Evolutionary conservation across 75 land plant genomes (phyloP).

Genomic region (Cryptomeria japonica): DNA sequence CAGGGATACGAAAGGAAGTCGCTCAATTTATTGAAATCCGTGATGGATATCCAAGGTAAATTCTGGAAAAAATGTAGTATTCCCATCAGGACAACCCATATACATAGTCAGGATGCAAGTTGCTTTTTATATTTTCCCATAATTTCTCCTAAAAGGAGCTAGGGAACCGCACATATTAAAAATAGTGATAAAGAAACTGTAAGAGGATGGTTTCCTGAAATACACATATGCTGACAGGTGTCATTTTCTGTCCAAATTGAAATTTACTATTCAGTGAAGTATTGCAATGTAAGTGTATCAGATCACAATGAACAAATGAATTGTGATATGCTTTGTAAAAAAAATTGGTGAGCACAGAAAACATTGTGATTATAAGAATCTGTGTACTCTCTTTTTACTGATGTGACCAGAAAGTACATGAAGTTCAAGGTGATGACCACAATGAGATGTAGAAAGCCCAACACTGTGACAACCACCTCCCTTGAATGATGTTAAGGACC

Average conservation of each 20-base stretch:
- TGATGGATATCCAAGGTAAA: constrained; percentile 96
- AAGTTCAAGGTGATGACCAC: background rate
- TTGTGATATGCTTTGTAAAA: background rate
- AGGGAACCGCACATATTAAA: background rate
- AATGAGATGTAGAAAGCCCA: background rate
- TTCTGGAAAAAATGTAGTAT: background rate
- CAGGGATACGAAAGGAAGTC: constrained; percentile 91
- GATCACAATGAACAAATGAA: background rate
- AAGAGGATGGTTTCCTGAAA: background rate
- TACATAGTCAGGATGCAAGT: background rate
- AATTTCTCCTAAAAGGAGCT: background rate
- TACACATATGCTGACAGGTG: background rate
- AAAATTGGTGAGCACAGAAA: background rate
- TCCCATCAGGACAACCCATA: background rate
- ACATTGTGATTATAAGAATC: background rate
- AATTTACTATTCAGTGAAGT: background rate
- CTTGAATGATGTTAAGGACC: background rate
- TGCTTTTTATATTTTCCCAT: background rate
- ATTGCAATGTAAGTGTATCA: background rate
- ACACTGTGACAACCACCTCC: background rate
- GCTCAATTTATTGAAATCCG: constrained; percentile 92
- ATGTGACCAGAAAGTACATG: background rate
- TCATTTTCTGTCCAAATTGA: background rate
- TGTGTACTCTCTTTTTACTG: background rate
- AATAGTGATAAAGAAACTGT: background rate